Base-by-base conservation (phyloP, 1,284 basidiomycete genomes). In the Wallemia mellicola region DNA sequence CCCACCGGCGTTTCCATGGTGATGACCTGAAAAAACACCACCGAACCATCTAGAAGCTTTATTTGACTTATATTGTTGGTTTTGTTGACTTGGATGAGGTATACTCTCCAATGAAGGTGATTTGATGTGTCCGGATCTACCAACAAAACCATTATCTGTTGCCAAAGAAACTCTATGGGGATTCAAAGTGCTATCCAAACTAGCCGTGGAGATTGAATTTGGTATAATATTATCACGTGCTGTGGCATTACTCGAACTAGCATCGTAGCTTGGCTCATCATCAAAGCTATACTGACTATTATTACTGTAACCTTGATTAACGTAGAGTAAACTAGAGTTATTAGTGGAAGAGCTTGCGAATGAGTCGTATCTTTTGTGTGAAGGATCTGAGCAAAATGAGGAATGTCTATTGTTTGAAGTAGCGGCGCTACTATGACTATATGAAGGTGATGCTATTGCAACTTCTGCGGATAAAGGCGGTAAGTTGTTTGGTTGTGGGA, bases 21-120 rank as follows among this genome's bases (percentile, higher is more conserved):
- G 74, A 66, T 85, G 85, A 67, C 84, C 83, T 15, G 83, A 81
- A 70, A 89, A 88, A 72, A 86, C 81, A 32, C 68, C 68, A 55
- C 67, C 68, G 24, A 72, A 60, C 70, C 71, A 71, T 60, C 70
- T 70, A 63, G 71, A 71, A 67, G 71, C 71, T 65, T 72, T 72
- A 14, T 66, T 67, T 15, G 64, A 60, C 3, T 61, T 60, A 5
- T 64, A 58, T 24, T 64, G 54, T 56, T 61, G 60, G 26, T n/a
- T 48, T 3, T 7, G 38, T 3, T 48, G 19, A 5, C 14, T 22
- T 17, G 14, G 5, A 11, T 5, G 5, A 7, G 5, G 14, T n/a
- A 48, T n/a, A 22, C 38, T 48, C 19, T 48, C 38, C 5, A 48
- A 22, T n/a, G 38, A 48, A 5, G 38, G 19, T 22, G 38, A 48